phyloP scores from a whole-genome alignment of 345 rosid genomes.

The Hibiscus tridactylites region DNA sequence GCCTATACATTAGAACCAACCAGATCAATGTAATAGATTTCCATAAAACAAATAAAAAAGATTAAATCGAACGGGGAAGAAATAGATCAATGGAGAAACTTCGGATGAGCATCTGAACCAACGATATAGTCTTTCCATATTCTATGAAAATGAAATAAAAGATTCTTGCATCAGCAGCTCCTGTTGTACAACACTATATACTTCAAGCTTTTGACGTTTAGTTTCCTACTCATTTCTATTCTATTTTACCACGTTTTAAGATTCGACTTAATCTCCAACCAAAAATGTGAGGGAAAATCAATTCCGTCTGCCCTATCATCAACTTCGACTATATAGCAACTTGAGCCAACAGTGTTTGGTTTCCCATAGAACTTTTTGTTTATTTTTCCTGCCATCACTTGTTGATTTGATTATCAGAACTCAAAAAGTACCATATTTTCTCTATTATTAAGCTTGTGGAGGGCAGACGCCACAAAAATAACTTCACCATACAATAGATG shows the following conservation, averaged over 20 bases:
- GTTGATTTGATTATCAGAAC: not conserved
- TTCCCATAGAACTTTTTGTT: not conserved
- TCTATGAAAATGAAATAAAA: no score
- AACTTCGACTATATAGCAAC: not conserved
- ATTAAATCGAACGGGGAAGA: not conserved
- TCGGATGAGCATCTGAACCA: not conserved
- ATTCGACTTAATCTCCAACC: no score
- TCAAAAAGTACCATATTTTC: not conserved
- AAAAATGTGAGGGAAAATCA: no score
- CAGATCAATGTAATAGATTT: not conserved
- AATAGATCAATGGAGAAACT: not conserved
- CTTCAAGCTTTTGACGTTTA: not conserved
- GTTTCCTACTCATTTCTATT: not conserved
- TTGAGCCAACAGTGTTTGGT: not conserved
- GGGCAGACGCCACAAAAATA: not conserved
- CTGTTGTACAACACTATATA: not conserved
- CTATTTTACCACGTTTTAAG: not conserved
- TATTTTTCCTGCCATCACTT: not conserved
- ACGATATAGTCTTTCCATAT: no score
- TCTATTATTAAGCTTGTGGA: no score
- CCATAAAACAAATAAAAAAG: not conserved
- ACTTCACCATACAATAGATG: not conserved
- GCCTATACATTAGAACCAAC: slow-evolving; percentile 35
- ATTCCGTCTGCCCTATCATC: not conserved
- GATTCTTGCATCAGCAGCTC: not conserved